phyloP scores from a whole-genome alignment of 2,329 filamentous ascomycete species.

The Cladorrhinum sp. region DNA sequence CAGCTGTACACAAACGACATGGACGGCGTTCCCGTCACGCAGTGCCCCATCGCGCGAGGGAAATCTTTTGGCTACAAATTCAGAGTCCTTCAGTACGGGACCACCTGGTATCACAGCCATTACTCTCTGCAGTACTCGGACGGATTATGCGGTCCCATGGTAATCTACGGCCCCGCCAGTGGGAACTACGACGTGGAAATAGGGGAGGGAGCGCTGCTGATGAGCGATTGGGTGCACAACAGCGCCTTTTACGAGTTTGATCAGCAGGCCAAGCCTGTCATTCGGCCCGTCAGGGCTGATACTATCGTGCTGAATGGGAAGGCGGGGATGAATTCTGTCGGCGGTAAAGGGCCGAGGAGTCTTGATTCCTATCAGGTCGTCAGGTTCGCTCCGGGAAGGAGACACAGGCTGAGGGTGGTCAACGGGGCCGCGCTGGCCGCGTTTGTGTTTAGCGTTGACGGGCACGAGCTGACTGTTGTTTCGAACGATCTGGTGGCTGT shows the following conservation, averaged over 20 bases:
- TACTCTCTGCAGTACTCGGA: constrained; percentile 35
- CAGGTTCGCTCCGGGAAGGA: constrained; percentile 34
- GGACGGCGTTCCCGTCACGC: constrained; percentile 37
- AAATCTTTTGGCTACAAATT: constrained; percentile 36
- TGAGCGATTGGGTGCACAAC: constrained; percentile 47
- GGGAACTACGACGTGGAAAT: constrained; percentile 46
- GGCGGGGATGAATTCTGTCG: constrained; percentile 4
- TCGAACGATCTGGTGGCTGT: constrained; percentile 45
- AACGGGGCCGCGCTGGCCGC: constrained; percentile 22
- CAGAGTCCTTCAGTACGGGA: constrained; percentile 36
- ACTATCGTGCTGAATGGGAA: constrained; percentile 38
- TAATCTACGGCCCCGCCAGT: constrained; percentile 44
- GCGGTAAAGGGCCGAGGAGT: background rate
- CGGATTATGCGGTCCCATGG: constrained; percentile 46
- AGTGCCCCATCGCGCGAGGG: constrained; percentile 54
- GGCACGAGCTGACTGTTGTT: constrained; percentile 45
- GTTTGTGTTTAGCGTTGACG: constrained; percentile 38
- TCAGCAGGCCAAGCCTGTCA: constrained; percentile 15
- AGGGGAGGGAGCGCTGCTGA: constrained; percentile 37
- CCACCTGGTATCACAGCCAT: constrained; percentile 39
- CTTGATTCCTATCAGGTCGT: constrained; percentile 22
- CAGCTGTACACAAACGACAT: constrained; percentile 32
- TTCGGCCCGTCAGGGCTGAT: constrained; percentile 19
- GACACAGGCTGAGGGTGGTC: constrained; percentile 35
- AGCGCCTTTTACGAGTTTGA: constrained; percentile 23